Evolutionary conservation across 345 rosid genomes (phyloP), one percentile per base, ranked within the genome.

Genomic region (Brassica rapa): DNA sequence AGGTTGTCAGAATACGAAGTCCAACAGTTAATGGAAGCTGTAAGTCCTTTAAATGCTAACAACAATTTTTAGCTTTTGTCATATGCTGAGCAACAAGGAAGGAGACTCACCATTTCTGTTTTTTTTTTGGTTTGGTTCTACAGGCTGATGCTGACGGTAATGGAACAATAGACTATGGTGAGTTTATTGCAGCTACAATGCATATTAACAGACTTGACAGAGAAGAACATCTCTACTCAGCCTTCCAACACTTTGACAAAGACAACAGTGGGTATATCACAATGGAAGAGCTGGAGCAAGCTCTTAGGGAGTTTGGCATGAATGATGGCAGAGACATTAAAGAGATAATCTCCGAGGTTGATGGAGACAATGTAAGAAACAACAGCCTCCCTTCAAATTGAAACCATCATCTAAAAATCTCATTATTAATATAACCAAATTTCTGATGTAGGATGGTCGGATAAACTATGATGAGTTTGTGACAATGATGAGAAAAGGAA

Each of bases 401-500:
- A 56, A 43, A 64, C 64, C 23, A 62, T 5, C 60, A 68, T 11
- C 39, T 73, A 53, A 53, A 39, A 62, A 19, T 53, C 60, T 74
- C 61, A 27, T 12, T 9, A 62, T n/a, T 63, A 61, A 15, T 12
- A 39, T 33, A 23, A 79, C 66, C 25, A 51, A 62, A 8, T 4
- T 33, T 62, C 27, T 25, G 32, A 79, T 53, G 68, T 84, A 95
- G 96, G 99, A 93, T 82, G 98, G 98, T 2, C 81, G 90, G 69
- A 91, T 95, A 77, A 91, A 93, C 85, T 95, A 95, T 16, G 97
- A 93, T 27, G 99, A 95, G 73, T 95, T 95, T 51, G 98, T 90
- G 74, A 96, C 97, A 2, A 95, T 95, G 98, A 95, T 95, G 99
- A 87, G 87, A 81, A 95, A 93, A 90, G 99, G 97, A 75, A 95